A percentile compares a stretch with the other conserved stretches of the same genome.
phyloP scores from a whole-genome alignment of 2,329 filamentous ascomycete genomes.

The Pseudogymnoascus sp. region DNA sequence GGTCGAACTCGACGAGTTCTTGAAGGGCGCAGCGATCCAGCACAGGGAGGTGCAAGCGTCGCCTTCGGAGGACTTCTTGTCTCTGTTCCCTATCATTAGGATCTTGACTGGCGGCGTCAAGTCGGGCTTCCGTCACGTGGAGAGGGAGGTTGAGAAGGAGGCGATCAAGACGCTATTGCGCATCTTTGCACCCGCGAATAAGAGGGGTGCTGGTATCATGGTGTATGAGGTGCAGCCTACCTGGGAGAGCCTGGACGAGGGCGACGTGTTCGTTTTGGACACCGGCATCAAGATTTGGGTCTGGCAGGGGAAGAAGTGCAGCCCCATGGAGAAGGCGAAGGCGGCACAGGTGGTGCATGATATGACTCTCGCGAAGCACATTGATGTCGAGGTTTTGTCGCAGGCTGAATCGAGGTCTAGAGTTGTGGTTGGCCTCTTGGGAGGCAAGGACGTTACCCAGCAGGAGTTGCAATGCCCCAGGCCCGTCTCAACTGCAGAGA shows the following conservation, averaged over 20 bases:
- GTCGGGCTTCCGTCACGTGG: slow-evolving; percentile 57
- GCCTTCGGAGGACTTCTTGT: slow-evolving; percentile 47
- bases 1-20: slow-evolving; percentile 60
- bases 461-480: slow-evolving; percentile 35
- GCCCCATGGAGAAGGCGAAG: slow-evolving; percentile 62
- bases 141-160: slow-evolving; percentile 34
- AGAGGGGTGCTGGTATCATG: slow-evolving; percentile 42
- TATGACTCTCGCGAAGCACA: slow-evolving; percentile 53
- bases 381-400: slow-evolving; percentile 57
- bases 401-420: slow-evolving; percentile 50
- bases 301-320: slow-evolving; percentile 59
- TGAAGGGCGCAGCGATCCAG: slow-evolving; percentile 53
- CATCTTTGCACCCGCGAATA: slow-evolving; percentile 50
- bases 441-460: slow-evolving; percentile 37
- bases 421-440: slow-evolving; percentile 48
- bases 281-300: slow-evolving; percentile 57
- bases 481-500: slow-evolving; percentile 30
- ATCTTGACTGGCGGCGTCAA: slow-evolving; percentile 53
- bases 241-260: slow-evolving; percentile 55
- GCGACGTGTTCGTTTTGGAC: slow-evolving; percentile 59
- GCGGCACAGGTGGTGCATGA: slow-evolving; percentile 60
- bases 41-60: slow-evolving; percentile 55
- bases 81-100: slow-evolving; percentile 51
- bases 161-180: slow-evolving; percentile 48
- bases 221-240: slow-evolving; percentile 57